These are phyloP conservation scores for Rubroshorea leprosula DNA, from an alignment of 345 rosid genomes.

Conservation along the genomic window DNA sequence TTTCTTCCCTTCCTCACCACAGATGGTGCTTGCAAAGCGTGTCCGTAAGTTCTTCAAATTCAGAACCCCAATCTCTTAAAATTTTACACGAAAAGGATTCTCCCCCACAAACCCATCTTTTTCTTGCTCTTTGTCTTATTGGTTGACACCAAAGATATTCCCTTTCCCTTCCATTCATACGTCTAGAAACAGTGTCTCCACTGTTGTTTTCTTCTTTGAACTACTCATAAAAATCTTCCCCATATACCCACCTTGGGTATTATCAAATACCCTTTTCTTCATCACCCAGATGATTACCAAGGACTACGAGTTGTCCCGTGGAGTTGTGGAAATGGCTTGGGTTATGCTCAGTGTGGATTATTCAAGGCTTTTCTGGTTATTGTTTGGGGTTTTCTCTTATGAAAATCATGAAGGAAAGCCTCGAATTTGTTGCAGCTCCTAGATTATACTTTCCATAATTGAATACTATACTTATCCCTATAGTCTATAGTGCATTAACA, in stretches of 20 bases:
- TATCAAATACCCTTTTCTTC: too few relatives aligned
- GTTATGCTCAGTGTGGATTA: conserved; percentile 17
- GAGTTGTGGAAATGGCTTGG: conserved; percentile 3
- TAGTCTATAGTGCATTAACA: not conserved
- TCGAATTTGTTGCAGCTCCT: conserved; percentile 15
- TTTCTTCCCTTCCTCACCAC: conserved; percentile 5
- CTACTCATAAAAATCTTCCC: not conserved
- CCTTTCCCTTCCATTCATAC: not conserved
- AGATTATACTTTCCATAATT: not conserved
- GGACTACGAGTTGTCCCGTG: conserved; percentile 5
- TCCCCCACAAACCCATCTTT: too few relatives aligned
- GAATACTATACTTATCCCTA: not conserved
- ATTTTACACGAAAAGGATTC: too few relatives aligned
- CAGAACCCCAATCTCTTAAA: conserved; percentile 14
- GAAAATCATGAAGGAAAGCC: conserved; percentile 41
- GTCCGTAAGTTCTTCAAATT: conserved; percentile 31
- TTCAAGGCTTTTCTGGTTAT: conserved; percentile 30
- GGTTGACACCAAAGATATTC: conserved; percentile 2
- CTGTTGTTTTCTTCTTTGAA: not conserved
- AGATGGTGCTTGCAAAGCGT: conserved; percentile 21
- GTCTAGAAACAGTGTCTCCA: not conserved
- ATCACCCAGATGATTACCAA: conserved; percentile 15
- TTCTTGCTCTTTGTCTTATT: not conserved
- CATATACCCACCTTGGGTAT: too few relatives aligned
- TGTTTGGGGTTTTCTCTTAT: conserved; percentile 29